Conservation (phyloP, 768 basidiomycete species). For the Serpula lacrymans region DNA sequence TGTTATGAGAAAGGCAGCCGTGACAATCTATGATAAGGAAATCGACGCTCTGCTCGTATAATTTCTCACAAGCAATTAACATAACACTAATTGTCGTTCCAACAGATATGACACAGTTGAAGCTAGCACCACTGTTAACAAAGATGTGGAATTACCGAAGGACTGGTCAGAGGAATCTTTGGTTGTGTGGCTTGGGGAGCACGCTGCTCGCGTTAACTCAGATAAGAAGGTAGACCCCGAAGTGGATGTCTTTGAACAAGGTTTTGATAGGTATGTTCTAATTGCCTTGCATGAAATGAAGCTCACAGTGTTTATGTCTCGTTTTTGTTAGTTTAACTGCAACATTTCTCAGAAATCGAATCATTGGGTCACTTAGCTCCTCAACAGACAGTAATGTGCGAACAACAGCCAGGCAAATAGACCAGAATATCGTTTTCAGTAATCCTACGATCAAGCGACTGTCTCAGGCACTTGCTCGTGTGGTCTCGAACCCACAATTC, state of each 20-base stretch:
- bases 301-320: neutral
- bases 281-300: neutral
- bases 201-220: slow-evolving; percentile 14
- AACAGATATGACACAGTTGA: slow-evolving; percentile 32
- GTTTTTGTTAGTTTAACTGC: slow-evolving; percentile 22
- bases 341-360: slow-evolving; percentile 24
- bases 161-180: slow-evolving; percentile 21
- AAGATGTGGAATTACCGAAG: slow-evolving; percentile 17
- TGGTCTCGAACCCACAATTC: slow-evolving; percentile 1
- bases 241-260: slow-evolving; percentile 29
- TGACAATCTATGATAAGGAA: slow-evolving; percentile 39
- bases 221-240: slow-evolving; percentile 6
- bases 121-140: slow-evolving; percentile 15
- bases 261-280: slow-evolving; percentile 33
- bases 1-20: slow-evolving; percentile 35
- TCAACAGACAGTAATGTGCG: slow-evolving; percentile 25
- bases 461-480: slow-evolving; percentile 24
- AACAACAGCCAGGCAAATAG: slow-evolving; percentile 22
- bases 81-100: neutral
- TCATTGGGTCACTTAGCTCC: slow-evolving; percentile 24
- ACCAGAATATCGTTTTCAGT: slow-evolving; percentile 31
- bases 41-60: slow-evolving; percentile 42
- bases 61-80: neutral
- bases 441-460: slow-evolving; percentile 37
- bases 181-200: slow-evolving; percentile 25